phyloP scores from a whole-genome alignment of 352 stramenopile species.

The Phytophthora boehmeriae region DNA sequence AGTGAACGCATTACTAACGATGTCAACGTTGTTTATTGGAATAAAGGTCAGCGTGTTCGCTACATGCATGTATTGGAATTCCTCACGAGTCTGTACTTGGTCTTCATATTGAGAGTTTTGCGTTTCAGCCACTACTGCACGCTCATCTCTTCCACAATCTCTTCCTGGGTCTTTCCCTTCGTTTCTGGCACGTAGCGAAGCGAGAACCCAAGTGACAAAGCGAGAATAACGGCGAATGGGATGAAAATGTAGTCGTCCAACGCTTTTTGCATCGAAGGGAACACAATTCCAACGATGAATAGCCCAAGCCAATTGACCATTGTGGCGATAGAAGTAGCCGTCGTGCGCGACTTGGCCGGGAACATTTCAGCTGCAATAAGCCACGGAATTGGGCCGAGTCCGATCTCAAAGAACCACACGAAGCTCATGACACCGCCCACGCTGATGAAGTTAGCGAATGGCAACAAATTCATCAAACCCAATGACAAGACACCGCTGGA shows the following conservation, averaged over 20 bases:
- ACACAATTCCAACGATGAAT: conserved; percentile 94
- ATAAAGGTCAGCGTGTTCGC: not conserved
- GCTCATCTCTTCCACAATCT: conserved; percentile 63
- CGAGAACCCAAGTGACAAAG: conserved; percentile 71
- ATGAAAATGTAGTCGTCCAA: conserved; percentile 89
- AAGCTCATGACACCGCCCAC: conserved; percentile 75
- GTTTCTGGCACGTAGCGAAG: conserved; percentile 90
- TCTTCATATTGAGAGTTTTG: no score
- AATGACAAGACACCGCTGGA: conserved; percentile 65
- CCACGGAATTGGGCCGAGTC: conserved; percentile 93
- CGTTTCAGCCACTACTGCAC: conserved; percentile 15
- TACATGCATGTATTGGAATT: not conserved
- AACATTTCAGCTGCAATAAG: conserved; percentile 97
- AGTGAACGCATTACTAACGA: conserved; percentile 21
- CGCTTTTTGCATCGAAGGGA: conserved; percentile 88
- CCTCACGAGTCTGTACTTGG: no score
- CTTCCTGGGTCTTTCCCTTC: conserved; percentile 79
- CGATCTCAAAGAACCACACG: conserved; percentile 78
- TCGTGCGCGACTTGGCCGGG: conserved; percentile 90
- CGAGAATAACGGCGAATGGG: conserved; percentile 86
- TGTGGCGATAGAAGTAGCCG: conserved; percentile 89
- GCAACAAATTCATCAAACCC: conserved; percentile 57
- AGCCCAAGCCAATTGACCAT: conserved; percentile 96
- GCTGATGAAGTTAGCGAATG: conserved; percentile 50
- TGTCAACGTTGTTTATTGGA: not conserved